These are phyloP conservation scores for Fraxinus quadrangulata DNA, from an alignment of 257 asterid species.

Conservation along the genomic window DNA sequence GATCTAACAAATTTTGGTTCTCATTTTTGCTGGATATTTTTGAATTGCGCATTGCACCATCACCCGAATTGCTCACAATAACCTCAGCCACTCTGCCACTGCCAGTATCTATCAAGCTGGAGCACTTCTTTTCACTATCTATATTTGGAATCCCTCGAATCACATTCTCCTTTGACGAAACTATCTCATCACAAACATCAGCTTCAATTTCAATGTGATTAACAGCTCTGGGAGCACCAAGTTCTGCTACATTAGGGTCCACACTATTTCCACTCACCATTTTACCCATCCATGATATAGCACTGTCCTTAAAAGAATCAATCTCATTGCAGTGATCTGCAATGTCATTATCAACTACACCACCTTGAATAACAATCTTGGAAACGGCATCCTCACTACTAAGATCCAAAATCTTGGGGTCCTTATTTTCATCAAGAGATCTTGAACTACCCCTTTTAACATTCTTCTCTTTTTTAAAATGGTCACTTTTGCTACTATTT, in stretches of 20 bases:
- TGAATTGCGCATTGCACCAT: neutral
- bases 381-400: conserved; percentile 21
- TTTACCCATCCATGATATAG: neutral
- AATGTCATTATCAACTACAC: conserved; percentile 14
- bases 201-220: conserved; percentile 10
- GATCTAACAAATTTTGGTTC: conserved; percentile 11
- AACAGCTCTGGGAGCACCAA: conserved; percentile 9
- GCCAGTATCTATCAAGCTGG: conserved; percentile 10
- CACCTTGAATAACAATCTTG: conserved; percentile 14
- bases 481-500: conserved; percentile 19
- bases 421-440: conserved; percentile 9
- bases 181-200: conserved; percentile 4
- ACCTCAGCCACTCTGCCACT: conserved; percentile 12
- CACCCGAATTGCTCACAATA: conserved; percentile 6
- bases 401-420: conserved; percentile 16
- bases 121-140: neutral
- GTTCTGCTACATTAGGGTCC: neutral
- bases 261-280: neutral
- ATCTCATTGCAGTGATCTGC: neutral
- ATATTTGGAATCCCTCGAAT: neutral
- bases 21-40: conserved; percentile 5
- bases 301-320: neutral
- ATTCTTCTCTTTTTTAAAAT: conserved; percentile 14
- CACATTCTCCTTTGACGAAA: conserved; percentile 10
- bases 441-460: conserved; percentile 5